Evolutionary conservation across 352 stramenopile species (phyloP), one percentile per base, ranked within the genome.

Genomic region (Phytophthora citricola): DNA sequence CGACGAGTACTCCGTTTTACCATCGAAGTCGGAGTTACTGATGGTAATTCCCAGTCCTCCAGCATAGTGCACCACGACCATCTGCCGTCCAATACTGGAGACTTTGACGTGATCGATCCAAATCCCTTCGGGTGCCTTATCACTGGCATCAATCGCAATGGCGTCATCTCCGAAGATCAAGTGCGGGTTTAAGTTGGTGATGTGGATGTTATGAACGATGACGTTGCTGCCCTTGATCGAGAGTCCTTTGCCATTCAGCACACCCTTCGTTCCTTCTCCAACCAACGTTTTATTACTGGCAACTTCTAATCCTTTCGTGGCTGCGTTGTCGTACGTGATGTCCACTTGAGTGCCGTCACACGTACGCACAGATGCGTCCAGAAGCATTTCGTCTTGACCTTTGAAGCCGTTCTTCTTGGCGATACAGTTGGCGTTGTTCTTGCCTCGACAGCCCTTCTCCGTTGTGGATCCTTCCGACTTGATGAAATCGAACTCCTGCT

Each of bases 351-450:
- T 63, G 36, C 68, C 79, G 49, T 66, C 71, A 48, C 73, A 73
- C 14, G 54, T 69, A 34, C 29, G 29, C 5, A 34, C 29, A 55
- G 26, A 41, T 5, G 39, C 24, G 4, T 29, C 26, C 26, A 31
- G 26, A 10, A 27, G 56, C 51, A 85, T 81, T 39, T 76, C 63
- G 15, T 85, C 69, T 49, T 85, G 77, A 29, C 60, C 63, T 53
- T 73, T 60, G 63, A 72, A 71, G 47, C 69, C 75, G 38, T 85
- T 77, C 48, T 81, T 81, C 67, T 81, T 79, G 48, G 64, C 68
- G 50, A 79, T 58, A 29, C 77, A 85, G 32, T 70, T 46, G 27
- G 64, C 65, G 4, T 54, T 66, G 39, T 54, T 71, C 40, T 79
- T 62, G 11, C 69, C 64, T 22, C 65, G 69, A 43, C 78, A 83